Conservation (phyloP, 1,284 basidiomycete species). For the Ceratorhiza oryzae-sativae region DNA sequence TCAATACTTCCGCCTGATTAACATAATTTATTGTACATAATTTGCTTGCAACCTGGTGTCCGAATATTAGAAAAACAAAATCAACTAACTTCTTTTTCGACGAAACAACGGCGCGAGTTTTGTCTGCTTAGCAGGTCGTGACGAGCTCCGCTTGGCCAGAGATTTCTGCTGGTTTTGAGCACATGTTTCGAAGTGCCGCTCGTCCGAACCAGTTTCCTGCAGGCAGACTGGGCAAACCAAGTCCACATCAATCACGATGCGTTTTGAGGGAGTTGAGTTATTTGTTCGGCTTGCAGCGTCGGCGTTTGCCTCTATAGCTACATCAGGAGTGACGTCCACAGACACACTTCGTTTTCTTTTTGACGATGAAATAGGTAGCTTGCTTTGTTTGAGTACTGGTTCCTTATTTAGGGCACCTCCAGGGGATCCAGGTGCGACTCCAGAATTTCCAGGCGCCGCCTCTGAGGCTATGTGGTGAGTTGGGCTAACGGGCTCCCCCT, state of each 20-base stretch:
- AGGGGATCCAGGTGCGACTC: neutral
- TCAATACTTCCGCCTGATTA: neutral
- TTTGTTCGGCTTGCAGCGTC: neutral
- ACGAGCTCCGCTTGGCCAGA: neutral
- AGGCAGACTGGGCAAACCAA: constrained; percentile 18
- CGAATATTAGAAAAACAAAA: too few species aligned
- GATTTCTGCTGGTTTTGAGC: neutral
- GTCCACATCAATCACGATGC: constrained; percentile 22
- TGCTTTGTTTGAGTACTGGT: constrained; percentile 5
- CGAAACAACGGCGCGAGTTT: constrained; percentile 22
- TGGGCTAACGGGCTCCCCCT: constrained; percentile 26
- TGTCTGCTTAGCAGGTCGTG: neutral
- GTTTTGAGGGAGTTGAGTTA: neutral
- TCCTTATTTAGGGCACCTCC: neutral
- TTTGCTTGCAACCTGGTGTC: neutral
- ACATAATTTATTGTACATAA: constrained; percentile 29
- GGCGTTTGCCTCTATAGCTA: neutral
- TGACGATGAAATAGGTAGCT: constrained; percentile 11
- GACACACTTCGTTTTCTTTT: constrained; percentile 35
- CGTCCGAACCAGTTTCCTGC: constrained; percentile 5
- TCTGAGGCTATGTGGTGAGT: neutral
- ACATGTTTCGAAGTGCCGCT: constrained; percentile 7
- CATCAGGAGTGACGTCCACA: neutral
- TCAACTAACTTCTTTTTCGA: constrained; percentile 10
- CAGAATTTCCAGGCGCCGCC: neutral